phyloP scores from a whole-genome alignment of 225 moss, liverwort and hornwort genomes.

The Bryum argenteum region DNA sequence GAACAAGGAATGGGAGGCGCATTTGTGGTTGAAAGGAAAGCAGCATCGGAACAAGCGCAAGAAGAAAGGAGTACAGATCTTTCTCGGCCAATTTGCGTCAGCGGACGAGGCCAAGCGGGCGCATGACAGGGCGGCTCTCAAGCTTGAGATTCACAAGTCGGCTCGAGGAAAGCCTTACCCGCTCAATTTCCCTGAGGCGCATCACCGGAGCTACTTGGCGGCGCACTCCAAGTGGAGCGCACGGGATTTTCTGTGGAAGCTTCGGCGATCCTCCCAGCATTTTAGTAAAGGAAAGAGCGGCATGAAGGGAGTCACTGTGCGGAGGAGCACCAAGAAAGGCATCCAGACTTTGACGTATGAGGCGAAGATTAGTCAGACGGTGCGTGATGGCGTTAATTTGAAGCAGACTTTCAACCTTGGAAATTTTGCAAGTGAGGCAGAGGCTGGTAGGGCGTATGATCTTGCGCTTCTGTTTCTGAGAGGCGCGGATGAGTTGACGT shows the following conservation, averaged over 20 bases:
- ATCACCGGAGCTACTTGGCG: neutral
- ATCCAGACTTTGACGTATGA: neutral
- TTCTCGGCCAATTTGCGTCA: slow-evolving; percentile 24
- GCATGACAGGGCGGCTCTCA: slow-evolving; percentile 38
- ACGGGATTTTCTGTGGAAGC: slow-evolving; percentile 39
- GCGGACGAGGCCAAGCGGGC: slow-evolving; percentile 27
- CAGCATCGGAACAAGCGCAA: slow-evolving; percentile 29
- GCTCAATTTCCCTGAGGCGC: slow-evolving; percentile 28
- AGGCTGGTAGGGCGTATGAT: slow-evolving; percentile 27
- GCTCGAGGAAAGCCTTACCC: slow-evolving; percentile 21
- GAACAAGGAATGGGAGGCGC: slow-evolving; percentile 42
- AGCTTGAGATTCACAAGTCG: slow-evolving; percentile 14
- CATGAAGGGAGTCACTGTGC: slow-evolving; percentile 37
- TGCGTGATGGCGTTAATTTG: slow-evolving; percentile 11
- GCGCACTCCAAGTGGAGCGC: slow-evolving; percentile 25
- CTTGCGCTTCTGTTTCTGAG: slow-evolving; percentile 33
- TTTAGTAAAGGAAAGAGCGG: slow-evolving; percentile 37
- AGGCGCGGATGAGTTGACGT: neutral
- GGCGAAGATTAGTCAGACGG: slow-evolving; percentile 30
- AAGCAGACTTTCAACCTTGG: slow-evolving; percentile 28
- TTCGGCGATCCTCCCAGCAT: slow-evolving; percentile 22
- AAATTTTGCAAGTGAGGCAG: slow-evolving; percentile 22
- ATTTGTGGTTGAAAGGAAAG: slow-evolving; percentile 35
- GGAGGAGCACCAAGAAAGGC: neutral
- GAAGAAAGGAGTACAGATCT: slow-evolving; percentile 35